These are phyloP conservation scores for Barnettozyma vustinii DNA, from an alignment of 805 yeast genomes.

Conservation along the genomic window DNA sequence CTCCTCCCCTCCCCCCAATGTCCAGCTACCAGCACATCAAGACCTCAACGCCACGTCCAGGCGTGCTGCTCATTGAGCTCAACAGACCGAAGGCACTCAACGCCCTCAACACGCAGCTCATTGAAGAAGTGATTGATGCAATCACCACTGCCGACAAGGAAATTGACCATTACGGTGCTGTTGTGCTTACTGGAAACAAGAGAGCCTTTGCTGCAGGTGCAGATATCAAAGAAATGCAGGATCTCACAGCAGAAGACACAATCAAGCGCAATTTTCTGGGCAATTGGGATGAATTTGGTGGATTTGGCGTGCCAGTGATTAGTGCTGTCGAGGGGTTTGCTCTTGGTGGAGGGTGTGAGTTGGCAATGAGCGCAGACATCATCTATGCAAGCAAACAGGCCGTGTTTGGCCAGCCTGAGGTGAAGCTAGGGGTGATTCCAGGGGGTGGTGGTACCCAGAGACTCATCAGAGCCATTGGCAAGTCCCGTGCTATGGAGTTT, in stretches of 20 bases:
- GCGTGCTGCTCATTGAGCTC: constrained; percentile 22
- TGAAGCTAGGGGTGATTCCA: constrained; percentile 45
- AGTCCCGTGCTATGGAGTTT: constrained; percentile 43
- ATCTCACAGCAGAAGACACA: constrained; percentile 32
- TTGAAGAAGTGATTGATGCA: constrained; percentile 20
- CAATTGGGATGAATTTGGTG: constrained; percentile 34
- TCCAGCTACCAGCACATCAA: constrained; percentile 16
- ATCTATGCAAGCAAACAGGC: constrained; percentile 45
- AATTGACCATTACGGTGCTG: constrained; percentile 37
- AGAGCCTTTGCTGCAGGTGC: constrained; percentile 53
- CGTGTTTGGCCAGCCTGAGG: constrained; percentile 50
- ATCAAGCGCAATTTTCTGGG: constrained; percentile 31
- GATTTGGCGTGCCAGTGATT: constrained; percentile 41
- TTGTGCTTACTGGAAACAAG: constrained; percentile 41
- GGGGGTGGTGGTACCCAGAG: constrained; percentile 54
- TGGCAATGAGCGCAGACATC: constrained; percentile 47
- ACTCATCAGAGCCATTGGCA: constrained; percentile 42
- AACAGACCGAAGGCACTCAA: constrained; percentile 27
- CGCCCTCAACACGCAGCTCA: constrained; percentile 17
- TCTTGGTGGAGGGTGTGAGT: constrained; percentile 52
- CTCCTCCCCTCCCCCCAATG: no score
- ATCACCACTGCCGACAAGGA: constrained; percentile 17
- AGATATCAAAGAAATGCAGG: constrained; percentile 47
- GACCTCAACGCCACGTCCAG: constrained; percentile 18
- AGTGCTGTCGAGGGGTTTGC: constrained; percentile 53